Base-by-base conservation (phyloP, 768 basidiomycete species). In the Botryobasidium botryosum region DNA sequence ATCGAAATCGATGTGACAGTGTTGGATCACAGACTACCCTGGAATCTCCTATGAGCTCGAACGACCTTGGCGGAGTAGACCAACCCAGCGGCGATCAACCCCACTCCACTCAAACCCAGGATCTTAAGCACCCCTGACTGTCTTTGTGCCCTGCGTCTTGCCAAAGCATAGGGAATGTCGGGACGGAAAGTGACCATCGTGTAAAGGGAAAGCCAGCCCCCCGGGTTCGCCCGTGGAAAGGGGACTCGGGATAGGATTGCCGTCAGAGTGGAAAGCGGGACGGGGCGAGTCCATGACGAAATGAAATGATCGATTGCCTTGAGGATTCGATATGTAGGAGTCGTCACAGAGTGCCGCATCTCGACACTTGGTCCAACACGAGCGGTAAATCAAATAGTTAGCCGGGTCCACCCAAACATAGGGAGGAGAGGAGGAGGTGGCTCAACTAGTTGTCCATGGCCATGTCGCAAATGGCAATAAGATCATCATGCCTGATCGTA, bases 151-250 rank as follows among this genome's bases (percentile, higher is more conserved):
- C 75, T 77, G 57, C 66, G 68, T 58, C 73, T 71, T 18, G 79
- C 91, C 40, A 75, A 76, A 45, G 77, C 75, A 58, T 99, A 99
- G 59, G 78, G 79, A 55, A 99, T 75, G 62, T 97, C 92, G 41
- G 88, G 86, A 33, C 92, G 74, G 66, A 99, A 99, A 35, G 92
- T 96, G 52, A 94, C 80, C 91, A 97, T 94, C 27, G 86, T 86
- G 62, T 99, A 99, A 40, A 92, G 68, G 46, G 87, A 83, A 42
- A 90, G 70, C 91, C 91, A 96, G 29, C 85, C 88, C 51, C 59
- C 58, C 35, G 78, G 79, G 49, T 49, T 67, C 61, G 48, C 59
- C 58, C 48, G 75, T 59, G 28, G 75, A 71, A 60, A 79, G 7
- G 79, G 68, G 39, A 67, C 58, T 48, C 59, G 65, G 50, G 71